phyloP scores from a whole-genome alignment of 495 filamentous ascomycete species.

The Aspergillus conjunctus region DNA sequence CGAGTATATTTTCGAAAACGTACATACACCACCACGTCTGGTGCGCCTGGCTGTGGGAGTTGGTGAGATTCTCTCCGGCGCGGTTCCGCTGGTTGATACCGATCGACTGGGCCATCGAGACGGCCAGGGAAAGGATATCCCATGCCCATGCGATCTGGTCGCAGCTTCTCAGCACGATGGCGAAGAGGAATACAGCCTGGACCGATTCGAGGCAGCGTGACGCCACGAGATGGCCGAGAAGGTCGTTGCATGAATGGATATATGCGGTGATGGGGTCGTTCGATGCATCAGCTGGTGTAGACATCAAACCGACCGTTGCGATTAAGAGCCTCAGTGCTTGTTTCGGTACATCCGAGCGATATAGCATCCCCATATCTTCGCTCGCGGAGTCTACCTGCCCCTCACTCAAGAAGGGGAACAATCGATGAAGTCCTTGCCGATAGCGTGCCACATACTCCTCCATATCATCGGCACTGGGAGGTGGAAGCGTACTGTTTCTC shows the following conservation, averaged over 20 bases:
- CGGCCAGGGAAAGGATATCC: conserved; percentile 5
- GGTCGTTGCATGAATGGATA: background rate
- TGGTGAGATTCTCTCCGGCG: too few relatives aligned
- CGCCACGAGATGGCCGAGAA: conserved; percentile 4
- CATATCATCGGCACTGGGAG: background rate
- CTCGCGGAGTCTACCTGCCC: background rate
- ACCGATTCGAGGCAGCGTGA: conserved; percentile 1
- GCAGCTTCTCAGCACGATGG: conserved; percentile 5
- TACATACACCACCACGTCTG: conserved; percentile 16
- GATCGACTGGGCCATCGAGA: conserved; percentile 11
- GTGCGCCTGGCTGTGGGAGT: background rate
- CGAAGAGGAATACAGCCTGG: conserved; percentile 3
- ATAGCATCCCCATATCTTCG: background rate
- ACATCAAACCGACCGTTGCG: background rate
- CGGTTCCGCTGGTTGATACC: conserved; percentile 1
- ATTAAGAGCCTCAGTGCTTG: background rate
- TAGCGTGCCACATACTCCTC: background rate
- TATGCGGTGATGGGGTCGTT: background rate
- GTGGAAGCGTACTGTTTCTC: background rate
- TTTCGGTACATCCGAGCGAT: background rate
- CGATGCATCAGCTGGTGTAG: background rate
- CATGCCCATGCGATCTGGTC: conserved; percentile 11
- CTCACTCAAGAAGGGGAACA: background rate
- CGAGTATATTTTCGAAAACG: conserved; percentile 16
- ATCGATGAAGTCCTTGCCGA: background rate